A percentile compares a stretch with the other conserved stretches of the same genome.
These are phyloP conservation scores for Setomelanomma holmii DNA, from an alignment of 2,329 filamentous ascomycete species.

Conservation along the genomic window DNA sequence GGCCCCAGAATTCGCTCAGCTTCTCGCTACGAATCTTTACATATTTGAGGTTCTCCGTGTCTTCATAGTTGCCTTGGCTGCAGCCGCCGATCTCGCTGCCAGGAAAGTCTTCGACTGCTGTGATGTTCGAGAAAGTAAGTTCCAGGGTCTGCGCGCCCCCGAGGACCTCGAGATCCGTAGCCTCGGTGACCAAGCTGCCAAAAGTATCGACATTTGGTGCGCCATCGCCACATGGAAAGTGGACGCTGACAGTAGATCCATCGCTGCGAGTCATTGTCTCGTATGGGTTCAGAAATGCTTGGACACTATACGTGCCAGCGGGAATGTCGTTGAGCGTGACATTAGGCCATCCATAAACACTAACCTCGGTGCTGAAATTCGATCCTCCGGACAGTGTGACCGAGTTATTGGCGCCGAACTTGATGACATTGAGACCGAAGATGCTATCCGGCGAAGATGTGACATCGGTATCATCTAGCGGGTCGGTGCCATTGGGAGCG, in stretches of 20 bases:
- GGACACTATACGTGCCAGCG: slow-evolving; percentile 42
- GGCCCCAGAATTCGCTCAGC: slow-evolving; percentile 46
- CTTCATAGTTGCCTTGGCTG: slow-evolving; percentile 49
- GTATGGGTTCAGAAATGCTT: slow-evolving; percentile 47
- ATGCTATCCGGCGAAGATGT: slow-evolving; percentile 44
- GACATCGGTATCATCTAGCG: slow-evolving; percentile 48
- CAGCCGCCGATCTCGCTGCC: slow-evolving; percentile 49
- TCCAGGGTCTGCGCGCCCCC: slow-evolving; percentile 39
- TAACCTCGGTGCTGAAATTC: slow-evolving; percentile 28
- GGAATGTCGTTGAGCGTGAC: slow-evolving; percentile 39
- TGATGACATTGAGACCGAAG: slow-evolving; percentile 48
- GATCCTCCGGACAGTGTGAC: slow-evolving; percentile 39
- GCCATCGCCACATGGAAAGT: slow-evolving; percentile 49
- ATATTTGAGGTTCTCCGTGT: slow-evolving; percentile 42
- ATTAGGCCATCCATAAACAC: slow-evolving; percentile 46
- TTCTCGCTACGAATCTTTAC: slow-evolving; percentile 49
- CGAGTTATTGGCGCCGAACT: slow-evolving; percentile 22
- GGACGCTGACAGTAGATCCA: slow-evolving; percentile 44
- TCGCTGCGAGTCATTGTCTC: slow-evolving; percentile 46
- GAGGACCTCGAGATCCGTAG: slow-evolving; percentile 31
- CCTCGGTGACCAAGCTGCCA: slow-evolving; percentile 38
- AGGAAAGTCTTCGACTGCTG: slow-evolving; percentile 26
- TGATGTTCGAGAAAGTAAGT: slow-evolving; percentile 41
- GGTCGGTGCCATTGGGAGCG: slow-evolving; percentile 43
- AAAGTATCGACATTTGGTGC: slow-evolving; percentile 35